These are phyloP conservation scores for Meira nashicola DNA, from an alignment of 1,284 basidiomycete species.

Conservation along the genomic window DNA sequence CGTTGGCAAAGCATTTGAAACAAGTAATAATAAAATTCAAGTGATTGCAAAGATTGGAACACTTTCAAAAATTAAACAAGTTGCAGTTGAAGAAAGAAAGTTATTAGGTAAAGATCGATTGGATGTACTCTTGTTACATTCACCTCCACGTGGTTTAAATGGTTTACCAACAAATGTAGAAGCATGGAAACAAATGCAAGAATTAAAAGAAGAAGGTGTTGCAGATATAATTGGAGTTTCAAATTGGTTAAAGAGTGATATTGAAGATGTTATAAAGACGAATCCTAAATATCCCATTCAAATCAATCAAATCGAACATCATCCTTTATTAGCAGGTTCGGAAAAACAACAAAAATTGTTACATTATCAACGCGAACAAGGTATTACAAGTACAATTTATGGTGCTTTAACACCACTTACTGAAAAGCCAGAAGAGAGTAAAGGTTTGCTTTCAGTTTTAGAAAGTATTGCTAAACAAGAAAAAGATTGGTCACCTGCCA, in stretches of 20 bases:
- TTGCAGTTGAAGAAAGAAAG: conserved; percentile 6
- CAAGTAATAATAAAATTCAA: conserved; percentile 10
- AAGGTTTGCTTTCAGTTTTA: conserved; percentile 22
- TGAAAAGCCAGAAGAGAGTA: conserved; percentile 20
- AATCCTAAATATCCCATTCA: conserved; percentile 28
- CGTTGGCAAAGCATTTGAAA: conserved; percentile 29
- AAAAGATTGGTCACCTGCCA: conserved; percentile 20
- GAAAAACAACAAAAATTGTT: conserved; percentile 28
- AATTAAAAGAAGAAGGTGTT: conserved; percentile 28
- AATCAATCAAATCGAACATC: conserved; percentile 40
- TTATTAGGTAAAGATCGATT: conserved; percentile 23
- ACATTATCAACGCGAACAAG: conserved; percentile 24
- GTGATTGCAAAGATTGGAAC: background rate
- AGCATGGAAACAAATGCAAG: conserved; percentile 34
- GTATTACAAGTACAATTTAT: conserved; percentile 36
- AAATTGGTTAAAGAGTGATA: conserved; percentile 35
- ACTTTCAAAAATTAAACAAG: background rate
- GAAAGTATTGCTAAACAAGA: conserved; percentile 24
- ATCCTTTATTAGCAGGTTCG: conserved; percentile 25
- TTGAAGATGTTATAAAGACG: conserved; percentile 32
- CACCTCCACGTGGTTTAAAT: conserved; percentile 32
- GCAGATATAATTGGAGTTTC: conserved; percentile 31
- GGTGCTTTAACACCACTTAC: conserved; percentile 28
- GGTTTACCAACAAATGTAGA: conserved; percentile 32
- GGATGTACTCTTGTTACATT: conserved; percentile 31